Percentiles rank a stretch among this genome's conserved stretches.
Evolutionary conservation across 345 rosid genomes (phyloP).

Genomic region (Erysimum cheiranthoides): DNA sequence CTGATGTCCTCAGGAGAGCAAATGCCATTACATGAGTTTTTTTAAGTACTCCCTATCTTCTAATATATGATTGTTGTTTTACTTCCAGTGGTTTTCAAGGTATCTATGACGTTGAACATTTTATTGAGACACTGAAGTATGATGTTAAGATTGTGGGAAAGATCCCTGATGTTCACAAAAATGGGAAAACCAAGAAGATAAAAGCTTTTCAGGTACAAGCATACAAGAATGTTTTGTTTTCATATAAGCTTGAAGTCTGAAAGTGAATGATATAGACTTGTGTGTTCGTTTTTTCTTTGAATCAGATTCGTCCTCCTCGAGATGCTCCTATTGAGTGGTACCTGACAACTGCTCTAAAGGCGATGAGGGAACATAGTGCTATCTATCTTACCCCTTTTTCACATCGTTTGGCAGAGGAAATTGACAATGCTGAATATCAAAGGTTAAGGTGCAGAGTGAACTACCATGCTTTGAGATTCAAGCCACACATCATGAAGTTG

Average conservation of each 20-base stretch:
- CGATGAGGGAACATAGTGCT: slow-evolving; percentile 94
- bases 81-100: slow-evolving; percentile 87
- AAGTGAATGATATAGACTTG: not conserved
- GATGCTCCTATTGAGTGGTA: slow-evolving; percentile 98
- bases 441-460: slow-evolving; percentile 98
- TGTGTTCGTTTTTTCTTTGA: slow-evolving; percentile 1
- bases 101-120: slow-evolving; percentile 93
- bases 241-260: slow-evolving; percentile 5
- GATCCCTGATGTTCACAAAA: slow-evolving; percentile 82
- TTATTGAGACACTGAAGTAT: slow-evolving; percentile 77
- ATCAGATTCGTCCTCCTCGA: slow-evolving; percentile 86
- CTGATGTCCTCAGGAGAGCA: slow-evolving; percentile 2
- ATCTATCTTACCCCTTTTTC: slow-evolving; percentile 97
- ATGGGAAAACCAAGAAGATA: slow-evolving; percentile 88
- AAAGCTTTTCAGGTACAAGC: slow-evolving; percentile 82
- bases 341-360: slow-evolving; percentile 72
- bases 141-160: slow-evolving; percentile 90
- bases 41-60: slow-evolving; percentile 6
- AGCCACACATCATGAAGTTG: slow-evolving; percentile 91
- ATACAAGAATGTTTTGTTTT: slow-evolving; percentile 5
- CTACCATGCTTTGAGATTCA: slow-evolving; percentile 94
- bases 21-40: not conserved
- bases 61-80: slow-evolving; percentile 3
- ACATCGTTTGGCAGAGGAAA: slow-evolving; percentile 98
- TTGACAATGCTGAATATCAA: slow-evolving; percentile 88